phyloP scores from a whole-genome alignment of 345 rosid species.

The Durio zibethinus region DNA sequence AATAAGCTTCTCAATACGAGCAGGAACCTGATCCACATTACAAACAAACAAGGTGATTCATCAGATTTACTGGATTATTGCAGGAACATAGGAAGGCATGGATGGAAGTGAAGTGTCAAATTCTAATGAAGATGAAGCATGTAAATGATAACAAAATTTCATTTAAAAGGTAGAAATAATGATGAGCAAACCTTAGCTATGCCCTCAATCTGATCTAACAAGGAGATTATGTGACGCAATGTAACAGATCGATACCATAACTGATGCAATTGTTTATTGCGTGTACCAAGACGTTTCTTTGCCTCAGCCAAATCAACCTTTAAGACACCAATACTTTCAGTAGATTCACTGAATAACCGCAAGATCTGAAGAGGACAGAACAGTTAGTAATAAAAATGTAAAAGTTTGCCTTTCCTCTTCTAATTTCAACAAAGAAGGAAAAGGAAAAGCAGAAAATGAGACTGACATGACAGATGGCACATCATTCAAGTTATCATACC shows the following conservation, averaged over 20 bases:
- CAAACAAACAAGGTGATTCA: slow-evolving; percentile 13
- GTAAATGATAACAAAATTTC: slow-evolving; percentile 3
- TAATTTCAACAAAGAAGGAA: not conserved
- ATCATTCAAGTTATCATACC: not conserved
- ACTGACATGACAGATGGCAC: not conserved
- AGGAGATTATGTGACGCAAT: slow-evolving; percentile 86
- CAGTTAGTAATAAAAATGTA: slow-evolving; percentile 4
- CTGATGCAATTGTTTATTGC: slow-evolving; percentile 96
- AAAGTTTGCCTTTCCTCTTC: slow-evolving; percentile 8
- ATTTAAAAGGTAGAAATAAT: slow-evolving; percentile 12
- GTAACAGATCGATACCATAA: slow-evolving; percentile 99
- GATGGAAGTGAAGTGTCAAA: slow-evolving; percentile 11
- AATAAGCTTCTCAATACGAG: slow-evolving; percentile 87
- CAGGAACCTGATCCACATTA: slow-evolving; percentile 40
- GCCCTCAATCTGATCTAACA: slow-evolving; percentile 95
- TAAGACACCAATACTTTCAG: slow-evolving; percentile 62
- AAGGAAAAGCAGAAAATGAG: not conserved
- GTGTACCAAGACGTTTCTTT: slow-evolving; percentile 73
- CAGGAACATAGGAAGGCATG: not conserved
- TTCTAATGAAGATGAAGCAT: slow-evolving; percentile 7
- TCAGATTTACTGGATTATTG: not conserved
- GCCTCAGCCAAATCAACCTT: slow-evolving; percentile 92
- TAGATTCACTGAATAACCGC: slow-evolving; percentile 91
- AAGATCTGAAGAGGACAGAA: slow-evolving; percentile 60
- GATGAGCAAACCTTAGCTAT: slow-evolving; percentile 78